phyloP scores from a whole-genome alignment of 768 basidiomycete genomes.

The Pisolithus tinctorius region DNA sequence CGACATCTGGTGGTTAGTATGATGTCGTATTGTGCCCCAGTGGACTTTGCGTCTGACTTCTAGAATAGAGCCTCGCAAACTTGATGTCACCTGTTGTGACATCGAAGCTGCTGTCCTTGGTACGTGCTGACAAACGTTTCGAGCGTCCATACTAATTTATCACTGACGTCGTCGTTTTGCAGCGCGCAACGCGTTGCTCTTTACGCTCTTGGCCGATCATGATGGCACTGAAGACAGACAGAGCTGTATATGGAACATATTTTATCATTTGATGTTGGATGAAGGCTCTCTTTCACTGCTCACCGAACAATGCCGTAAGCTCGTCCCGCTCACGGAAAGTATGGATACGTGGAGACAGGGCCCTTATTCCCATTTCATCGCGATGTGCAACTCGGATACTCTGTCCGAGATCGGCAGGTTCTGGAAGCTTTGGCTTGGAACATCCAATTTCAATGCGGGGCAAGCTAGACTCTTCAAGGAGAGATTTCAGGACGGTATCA shows the following conservation, averaged over 20 bases:
- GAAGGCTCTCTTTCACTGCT: conserved; percentile 18
- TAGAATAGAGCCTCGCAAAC: conserved; percentile 15
- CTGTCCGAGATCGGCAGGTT: conserved; percentile 16
- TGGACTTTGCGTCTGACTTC: background rate
- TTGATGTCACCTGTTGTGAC: conserved; percentile 27
- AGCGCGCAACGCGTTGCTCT: conserved; percentile 25
- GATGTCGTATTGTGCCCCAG: background rate
- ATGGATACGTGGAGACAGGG: conserved; percentile 19
- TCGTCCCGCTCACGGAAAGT: conserved; percentile 10
- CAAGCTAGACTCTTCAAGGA: conserved; percentile 10
- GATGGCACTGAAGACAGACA: conserved; percentile 9
- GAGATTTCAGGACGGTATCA: conserved; percentile 16
- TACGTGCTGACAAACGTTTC: conserved; percentile 3
- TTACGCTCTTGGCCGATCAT: conserved; percentile 21
- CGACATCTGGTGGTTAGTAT: background rate
- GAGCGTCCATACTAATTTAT: background rate
- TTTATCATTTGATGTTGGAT: conserved; percentile 25
- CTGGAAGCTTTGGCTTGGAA: conserved; percentile 16
- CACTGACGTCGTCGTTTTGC: background rate
- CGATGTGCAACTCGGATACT: conserved; percentile 17
- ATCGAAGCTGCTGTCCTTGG: conserved; percentile 24
- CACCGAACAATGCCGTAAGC: conserved; percentile 22
- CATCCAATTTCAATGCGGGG: conserved; percentile 8
- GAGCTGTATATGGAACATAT: conserved; percentile 24
- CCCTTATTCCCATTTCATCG: conserved; percentile 21